Base-by-base conservation (phyloP, 208 protist genomes). In the Trypanosoma vivax region DNA sequence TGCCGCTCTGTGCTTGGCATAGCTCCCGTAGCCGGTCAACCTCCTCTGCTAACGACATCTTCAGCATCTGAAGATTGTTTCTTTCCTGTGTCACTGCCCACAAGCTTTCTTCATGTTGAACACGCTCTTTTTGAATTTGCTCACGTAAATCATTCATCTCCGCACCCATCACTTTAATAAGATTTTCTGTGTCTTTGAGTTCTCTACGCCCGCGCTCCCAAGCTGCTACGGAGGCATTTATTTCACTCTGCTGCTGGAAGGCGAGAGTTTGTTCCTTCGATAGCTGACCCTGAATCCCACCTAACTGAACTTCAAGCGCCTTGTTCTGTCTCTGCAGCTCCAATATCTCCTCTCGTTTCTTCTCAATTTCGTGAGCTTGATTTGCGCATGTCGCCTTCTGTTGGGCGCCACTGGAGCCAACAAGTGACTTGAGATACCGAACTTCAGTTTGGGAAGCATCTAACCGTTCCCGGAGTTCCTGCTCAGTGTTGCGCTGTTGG, bases 381-480 rank as follows among this genome's bases (percentile, higher is more conserved):
- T 30, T 4, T 35, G 48, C 18, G 3, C 45, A 5, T 27, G 40
- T 35, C 24, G 33, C 1, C 18, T 38, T 24, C 7, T 19, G 3
- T 18, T 60, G 46, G 6, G n/a, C 5, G 18, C 40, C 41, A n/a
- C 18, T 45, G 10, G 60, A 48, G 24, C 23, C 9, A n/a, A 60
- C 11, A 29, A 50, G n/a, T 5, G 10, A 14, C 28, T 28, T 53
- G 11, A 64, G 41, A 14, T 42, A 49, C 16, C 18, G 3, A 16
- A 41, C 49, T 18, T 70, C 42, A 7, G 63, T 53, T 50, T 73
- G 56, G 5, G 58, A 50, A 0, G 52, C 33, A 24, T 68, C 66
- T 11, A 79, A 49, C 29, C 60, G 37, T 18, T 59, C 53, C 18
- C 61, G 65, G 23, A 79, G 61, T 11, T 64, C 37, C 11, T 29